These are phyloP conservation scores for Sclerotinia subarctica DNA, from an alignment of 2,329 filamentous ascomycete genomes.

Conservation along the genomic window DNA sequence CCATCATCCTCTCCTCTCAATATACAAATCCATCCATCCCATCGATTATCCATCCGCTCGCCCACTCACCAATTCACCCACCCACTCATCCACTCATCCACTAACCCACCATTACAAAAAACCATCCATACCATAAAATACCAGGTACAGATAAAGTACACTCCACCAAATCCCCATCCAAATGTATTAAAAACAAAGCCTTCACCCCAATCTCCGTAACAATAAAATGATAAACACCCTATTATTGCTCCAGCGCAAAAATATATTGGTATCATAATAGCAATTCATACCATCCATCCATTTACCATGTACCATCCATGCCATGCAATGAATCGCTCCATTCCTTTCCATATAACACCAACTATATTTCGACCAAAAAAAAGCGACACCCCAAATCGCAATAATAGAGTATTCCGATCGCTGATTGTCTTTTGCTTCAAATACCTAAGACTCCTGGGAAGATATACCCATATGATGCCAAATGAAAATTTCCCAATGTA, in stretches of 20 bases:
- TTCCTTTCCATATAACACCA: constrained; percentile 7
- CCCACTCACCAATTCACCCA: no score
- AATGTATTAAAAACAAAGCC: not conserved
- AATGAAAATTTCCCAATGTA: not conserved
- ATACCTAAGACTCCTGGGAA: not conserved
- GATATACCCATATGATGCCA: not conserved
- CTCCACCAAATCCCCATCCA: not conserved
- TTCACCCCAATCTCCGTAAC: not conserved
- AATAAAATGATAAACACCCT: not conserved
- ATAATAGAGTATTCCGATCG: not conserved
- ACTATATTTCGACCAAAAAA: not conserved
- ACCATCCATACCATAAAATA: not conserved
- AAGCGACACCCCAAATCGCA: not conserved
- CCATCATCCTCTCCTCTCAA: not conserved
- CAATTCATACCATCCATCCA: constrained; percentile 19
- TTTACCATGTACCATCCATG: not conserved
- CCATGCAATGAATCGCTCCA: not conserved
- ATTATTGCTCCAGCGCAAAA: not conserved
- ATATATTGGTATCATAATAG: not conserved
- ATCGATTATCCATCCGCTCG: not conserved
- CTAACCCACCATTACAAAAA: not conserved
- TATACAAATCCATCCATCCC: not conserved
- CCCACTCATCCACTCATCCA: not conserved
- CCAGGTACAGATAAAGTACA: not conserved
- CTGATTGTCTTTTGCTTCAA: not conserved